Evolutionary conservation across 371 early-diverging fungal genomes (phyloP), one percentile per base, ranked within the genome.

Genomic region (Scutellospora calospora): DNA sequence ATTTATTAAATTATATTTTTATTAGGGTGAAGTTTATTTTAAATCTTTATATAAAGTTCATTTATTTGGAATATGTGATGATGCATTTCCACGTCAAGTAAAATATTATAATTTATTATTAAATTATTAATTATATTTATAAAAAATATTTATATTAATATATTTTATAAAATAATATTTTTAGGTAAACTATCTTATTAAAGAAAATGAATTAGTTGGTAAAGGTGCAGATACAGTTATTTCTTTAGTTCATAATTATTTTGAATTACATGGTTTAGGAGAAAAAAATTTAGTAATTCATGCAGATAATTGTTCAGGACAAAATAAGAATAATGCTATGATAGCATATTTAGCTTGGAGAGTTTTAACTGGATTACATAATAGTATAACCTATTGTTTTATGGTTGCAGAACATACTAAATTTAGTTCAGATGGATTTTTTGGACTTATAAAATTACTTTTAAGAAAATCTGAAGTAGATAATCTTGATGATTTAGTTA

Each of bases 221-320:
- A 65, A 65, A 65, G 65, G 38, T 31, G 31, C 65, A 18, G 33
- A 65, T 65, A 4, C 20, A 18, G 65, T 65, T 31, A 65, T 65
- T 65, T 65, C 65, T 35, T 35, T 65, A 35, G 65, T 65, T 18
- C 38, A 65, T 65, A 65, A 65, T 65, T 65, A 65, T 35, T 65
- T 65, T 65, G 3, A 65, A 65, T 3, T 18, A 31, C 38, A 65
- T 65, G 33, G 65, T 20, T 65, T 65, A 16, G 65, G 65, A 11
- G 38, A 65, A 65, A 65, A 65, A 65, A 65, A 65, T 16, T 2
- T 65, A 14, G 16, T 65, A 20, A 65, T 65, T 35, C 35, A 65
- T 65, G 38, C 38, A 35, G 65, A 65, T 65, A 65, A 65, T n/a
- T 65, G 65, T 31, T 27, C 65, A 31, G 38, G 65, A 11, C 38